phyloP scores from a whole-genome alignment of 148 eudicot species.

The Suaeda aralocaspica region DNA sequence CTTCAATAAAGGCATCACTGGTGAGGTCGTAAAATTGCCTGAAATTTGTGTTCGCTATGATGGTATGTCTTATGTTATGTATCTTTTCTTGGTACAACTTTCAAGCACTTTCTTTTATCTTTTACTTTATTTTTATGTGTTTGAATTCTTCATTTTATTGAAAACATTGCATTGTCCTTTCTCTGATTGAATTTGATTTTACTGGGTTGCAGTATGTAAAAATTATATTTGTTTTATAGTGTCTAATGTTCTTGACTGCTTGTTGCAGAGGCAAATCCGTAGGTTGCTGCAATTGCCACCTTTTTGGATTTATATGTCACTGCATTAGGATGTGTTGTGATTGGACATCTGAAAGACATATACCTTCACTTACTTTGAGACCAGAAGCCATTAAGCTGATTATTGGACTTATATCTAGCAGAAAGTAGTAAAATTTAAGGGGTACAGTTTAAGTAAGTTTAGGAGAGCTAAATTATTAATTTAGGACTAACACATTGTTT shows the following conservation, averaged over 20 bases:
- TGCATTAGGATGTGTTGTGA: background rate
- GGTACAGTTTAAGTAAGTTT: no score
- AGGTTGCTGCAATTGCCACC: background rate
- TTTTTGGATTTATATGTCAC: background rate
- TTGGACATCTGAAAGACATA: no score
- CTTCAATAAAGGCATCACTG: slow-evolving; percentile 75
- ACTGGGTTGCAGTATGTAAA: background rate
- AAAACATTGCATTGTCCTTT: slow-evolving; percentile 1
- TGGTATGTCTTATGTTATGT: slow-evolving; percentile 45
- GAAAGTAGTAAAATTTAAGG: no score
- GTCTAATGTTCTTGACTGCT: background rate
- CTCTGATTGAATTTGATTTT: background rate
- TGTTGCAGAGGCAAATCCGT: background rate
- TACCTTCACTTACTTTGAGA: no score
- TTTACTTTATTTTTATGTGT: no score
- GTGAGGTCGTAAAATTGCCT: slow-evolving; percentile 66
- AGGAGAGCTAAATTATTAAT: no score
- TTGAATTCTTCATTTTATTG: slow-evolving; percentile 1
- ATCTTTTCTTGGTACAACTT: background rate
- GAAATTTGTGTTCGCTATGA: slow-evolving; percentile 84
- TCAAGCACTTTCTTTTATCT: background rate
- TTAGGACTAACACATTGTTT: no score
- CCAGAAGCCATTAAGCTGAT: no score
- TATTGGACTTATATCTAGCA: no score
- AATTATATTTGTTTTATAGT: background rate